Percentiles rank a stretch among this genome's conserved stretches.
phyloP scores from a whole-genome alignment of 352 stramenopile genomes.

The Thraustotheca clavata region DNA sequence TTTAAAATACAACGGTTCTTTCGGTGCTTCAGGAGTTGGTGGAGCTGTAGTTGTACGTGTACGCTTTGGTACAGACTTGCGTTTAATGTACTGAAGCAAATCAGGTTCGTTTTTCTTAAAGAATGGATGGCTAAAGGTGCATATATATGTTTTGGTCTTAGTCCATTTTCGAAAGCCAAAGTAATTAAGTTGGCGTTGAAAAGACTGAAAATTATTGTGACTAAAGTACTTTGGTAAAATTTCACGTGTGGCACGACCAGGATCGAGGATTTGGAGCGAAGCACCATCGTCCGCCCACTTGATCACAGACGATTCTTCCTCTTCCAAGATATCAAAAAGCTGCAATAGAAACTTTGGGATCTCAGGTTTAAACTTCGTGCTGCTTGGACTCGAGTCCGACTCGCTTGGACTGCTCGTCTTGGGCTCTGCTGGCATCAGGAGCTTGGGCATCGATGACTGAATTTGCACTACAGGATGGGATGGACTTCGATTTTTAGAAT shows the following conservation, averaged over 20 bases:
- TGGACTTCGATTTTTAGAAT: constrained; percentile 20
- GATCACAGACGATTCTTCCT: constrained; percentile 40
- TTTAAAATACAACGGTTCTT: neutral
- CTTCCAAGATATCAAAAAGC: constrained; percentile 46
- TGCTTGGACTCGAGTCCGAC: neutral
- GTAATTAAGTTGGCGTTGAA: constrained; percentile 85
- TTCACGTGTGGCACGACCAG: constrained; percentile 41
- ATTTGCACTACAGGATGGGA: neutral
- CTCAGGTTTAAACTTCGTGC: constrained; percentile 27
- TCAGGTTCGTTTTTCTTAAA: constrained; percentile 67
- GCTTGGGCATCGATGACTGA: neutral
- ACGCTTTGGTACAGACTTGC: constrained; percentile 62
- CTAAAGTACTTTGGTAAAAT: constrained; percentile 87
- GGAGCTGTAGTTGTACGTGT: constrained; percentile 15
- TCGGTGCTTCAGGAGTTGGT: neutral
- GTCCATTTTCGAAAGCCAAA: constrained; percentile 67
- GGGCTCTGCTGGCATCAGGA: neutral
- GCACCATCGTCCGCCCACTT: constrained; percentile 40
- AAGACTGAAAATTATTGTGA: constrained; percentile 81
- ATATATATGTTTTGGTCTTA: constrained; percentile 71
- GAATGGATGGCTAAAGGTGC: constrained; percentile 76
- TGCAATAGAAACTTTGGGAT: constrained; percentile 46
- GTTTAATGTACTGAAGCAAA: constrained; percentile 67
- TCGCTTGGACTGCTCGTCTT: constrained; percentile 9
- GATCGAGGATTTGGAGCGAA: constrained; percentile 43